Percentiles rank a stretch among this genome's conserved stretches.
Conservation (phyloP, 441 rosid species). For the Syzygium syzygioides region DNA sequence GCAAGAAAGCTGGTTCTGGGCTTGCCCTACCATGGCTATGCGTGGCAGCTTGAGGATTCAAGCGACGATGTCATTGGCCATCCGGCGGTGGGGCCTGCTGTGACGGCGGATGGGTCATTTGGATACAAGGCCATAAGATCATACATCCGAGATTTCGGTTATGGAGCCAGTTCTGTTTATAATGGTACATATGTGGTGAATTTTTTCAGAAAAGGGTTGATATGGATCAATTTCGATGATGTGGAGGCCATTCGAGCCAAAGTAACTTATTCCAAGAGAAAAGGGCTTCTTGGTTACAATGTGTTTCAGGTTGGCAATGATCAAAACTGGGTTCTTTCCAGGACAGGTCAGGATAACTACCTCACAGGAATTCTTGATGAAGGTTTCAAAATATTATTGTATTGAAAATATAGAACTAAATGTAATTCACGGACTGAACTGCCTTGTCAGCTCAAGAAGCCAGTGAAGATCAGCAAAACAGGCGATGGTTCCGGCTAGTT, state of each 20-base stretch:
- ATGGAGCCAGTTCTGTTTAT: slow-evolving; percentile 26
- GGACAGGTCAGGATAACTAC: slow-evolving; percentile 21
- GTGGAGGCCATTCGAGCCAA: slow-evolving; percentile 31
- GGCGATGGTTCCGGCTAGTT: slow-evolving; percentile 6
- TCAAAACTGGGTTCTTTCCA: slow-evolving; percentile 34
- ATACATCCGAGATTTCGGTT: slow-evolving; percentile 21
- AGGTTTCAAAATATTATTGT: neutral
- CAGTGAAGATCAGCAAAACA: slow-evolving; percentile 1
- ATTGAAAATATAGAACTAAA: no score
- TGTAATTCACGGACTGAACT: no score
- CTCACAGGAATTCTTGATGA: neutral
- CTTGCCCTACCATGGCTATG: slow-evolving; percentile 49
- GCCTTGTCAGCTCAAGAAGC: slow-evolving; percentile 28
- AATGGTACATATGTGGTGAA: slow-evolving; percentile 29
- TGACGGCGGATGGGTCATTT: slow-evolving; percentile 29
- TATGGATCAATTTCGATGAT: slow-evolving; percentile 45
- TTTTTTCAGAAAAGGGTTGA: slow-evolving; percentile 12
- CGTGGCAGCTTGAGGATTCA: slow-evolving; percentile 26
- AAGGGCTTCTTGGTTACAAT: slow-evolving; percentile 29
- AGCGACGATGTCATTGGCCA: slow-evolving; percentile 17
- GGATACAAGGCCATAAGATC: slow-evolving; percentile 22
- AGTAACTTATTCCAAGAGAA: slow-evolving; percentile 29
- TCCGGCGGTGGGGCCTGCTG: neutral
- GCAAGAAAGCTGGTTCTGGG: slow-evolving; percentile 33
- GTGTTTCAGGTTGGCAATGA: slow-evolving; percentile 30